Evolutionary conservation across 768 basidiomycete species (phyloP).

Genomic region (Cystobasidium ongulense): DNA sequence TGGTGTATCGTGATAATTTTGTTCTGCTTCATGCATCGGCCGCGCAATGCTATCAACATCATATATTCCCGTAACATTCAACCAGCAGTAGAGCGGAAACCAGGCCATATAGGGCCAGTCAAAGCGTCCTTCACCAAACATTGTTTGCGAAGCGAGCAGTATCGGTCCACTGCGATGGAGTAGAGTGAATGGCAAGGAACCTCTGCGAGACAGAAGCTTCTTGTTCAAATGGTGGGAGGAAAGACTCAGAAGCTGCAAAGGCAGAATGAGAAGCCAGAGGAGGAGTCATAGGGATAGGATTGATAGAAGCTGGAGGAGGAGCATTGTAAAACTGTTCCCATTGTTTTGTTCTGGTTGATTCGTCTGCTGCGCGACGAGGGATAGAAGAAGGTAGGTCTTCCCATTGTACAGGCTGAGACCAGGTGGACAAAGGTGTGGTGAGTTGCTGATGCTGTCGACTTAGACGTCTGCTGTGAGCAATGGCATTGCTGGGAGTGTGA

Average conservation of each 20-base stretch:
- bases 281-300: background rate
- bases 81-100: too few species aligned
- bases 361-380: background rate
- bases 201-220: slow-evolving; percentile 17
- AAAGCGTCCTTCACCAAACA: background rate
- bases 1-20: too few species aligned
- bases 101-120: background rate
- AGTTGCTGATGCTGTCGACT: background rate
- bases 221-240: slow-evolving; percentile 16
- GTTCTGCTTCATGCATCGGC: too few species aligned
- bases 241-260: background rate
- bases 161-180: slow-evolving; percentile 23
- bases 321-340: background rate
- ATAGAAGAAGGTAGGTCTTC: background rate
- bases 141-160: slow-evolving; percentile 6
- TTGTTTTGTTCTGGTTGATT: background rate
- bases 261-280: background rate
- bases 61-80: too few species aligned
- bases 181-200: slow-evolving; percentile 22
- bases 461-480: background rate
- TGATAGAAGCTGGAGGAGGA: background rate
- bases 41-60: too few species aligned
- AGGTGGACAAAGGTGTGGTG: background rate
- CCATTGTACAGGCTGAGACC: background rate
- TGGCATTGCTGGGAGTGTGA: background rate